Evolutionary conservation across 2,329 filamentous ascomycete genomes (phyloP).

Genomic region (Arthrobotrys iridis): DNA sequence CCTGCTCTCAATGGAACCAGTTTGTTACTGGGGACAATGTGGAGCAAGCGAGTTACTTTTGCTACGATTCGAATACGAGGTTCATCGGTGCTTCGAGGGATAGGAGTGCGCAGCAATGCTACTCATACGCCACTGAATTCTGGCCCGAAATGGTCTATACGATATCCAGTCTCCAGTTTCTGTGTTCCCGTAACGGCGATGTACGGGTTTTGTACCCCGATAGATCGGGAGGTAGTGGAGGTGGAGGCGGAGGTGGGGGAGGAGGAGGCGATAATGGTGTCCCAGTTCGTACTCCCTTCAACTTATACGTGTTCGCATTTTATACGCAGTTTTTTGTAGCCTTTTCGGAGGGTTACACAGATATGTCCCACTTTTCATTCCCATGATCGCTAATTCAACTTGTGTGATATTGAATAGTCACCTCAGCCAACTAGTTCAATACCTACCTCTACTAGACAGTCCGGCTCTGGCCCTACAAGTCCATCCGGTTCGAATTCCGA

Average conservation of each 20-base stretch:
- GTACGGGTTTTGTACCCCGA: constrained; percentile 33
- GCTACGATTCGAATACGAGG: constrained; percentile 41
- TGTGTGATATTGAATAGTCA: constrained; percentile 8
- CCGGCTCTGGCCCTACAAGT: background rate
- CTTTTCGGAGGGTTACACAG: background rate
- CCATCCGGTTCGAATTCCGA: background rate
- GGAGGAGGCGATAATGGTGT: constrained; percentile 22
- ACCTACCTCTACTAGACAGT: background rate
- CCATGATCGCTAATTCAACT: background rate
- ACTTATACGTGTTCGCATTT: background rate
- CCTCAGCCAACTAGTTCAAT: constrained; percentile 30
- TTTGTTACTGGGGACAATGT: constrained; percentile 24
- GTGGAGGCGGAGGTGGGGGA: constrained; percentile 22
- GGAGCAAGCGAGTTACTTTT: constrained; percentile 49
- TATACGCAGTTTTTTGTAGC: background rate
- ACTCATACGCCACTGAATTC: constrained; percentile 42
- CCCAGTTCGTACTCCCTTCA: constrained; percentile 30
- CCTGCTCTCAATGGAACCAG: constrained; percentile 36
- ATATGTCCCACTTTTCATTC: background rate
- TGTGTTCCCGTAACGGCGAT: constrained; percentile 42
- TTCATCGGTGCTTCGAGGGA: constrained; percentile 45
- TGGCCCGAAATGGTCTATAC: constrained; percentile 33
- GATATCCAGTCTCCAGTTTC: constrained; percentile 32
- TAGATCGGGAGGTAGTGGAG: background rate
- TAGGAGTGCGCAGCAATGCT: constrained; percentile 36